Conservation (phyloP, 257 asterid genomes). For the Osmanthus fragrans region DNA sequence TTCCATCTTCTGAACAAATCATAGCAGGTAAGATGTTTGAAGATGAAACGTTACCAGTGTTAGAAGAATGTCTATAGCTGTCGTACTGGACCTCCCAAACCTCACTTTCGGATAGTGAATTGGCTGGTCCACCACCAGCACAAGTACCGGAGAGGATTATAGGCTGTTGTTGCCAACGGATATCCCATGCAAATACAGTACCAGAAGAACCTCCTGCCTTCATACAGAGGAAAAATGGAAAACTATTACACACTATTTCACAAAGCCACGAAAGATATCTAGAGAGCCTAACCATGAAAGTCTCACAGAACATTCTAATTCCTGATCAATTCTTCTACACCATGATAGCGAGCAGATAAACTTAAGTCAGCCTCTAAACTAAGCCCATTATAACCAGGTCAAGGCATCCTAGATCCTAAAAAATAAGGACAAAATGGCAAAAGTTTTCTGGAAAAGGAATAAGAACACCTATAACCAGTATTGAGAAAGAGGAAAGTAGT, state of each 20-base stretch:
- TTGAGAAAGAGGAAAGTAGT: neutral
- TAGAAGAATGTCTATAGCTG: slow-evolving; percentile 67
- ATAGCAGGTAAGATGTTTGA: slow-evolving; percentile 82
- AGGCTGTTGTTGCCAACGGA: slow-evolving; percentile 76
- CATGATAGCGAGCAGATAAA: neutral
- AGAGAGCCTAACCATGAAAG: slow-evolving; percentile 9
- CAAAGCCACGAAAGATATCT: neutral
- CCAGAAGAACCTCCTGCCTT: slow-evolving; percentile 99
- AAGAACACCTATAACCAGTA: neutral
- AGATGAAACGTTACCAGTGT: slow-evolving; percentile 45
- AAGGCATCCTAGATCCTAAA: neutral
- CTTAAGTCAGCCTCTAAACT: neutral
- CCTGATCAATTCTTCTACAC: neutral
- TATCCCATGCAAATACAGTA: slow-evolving; percentile 94
- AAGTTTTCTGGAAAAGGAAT: neutral
- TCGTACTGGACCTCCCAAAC: slow-evolving; percentile 94
- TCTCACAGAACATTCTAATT: neutral
- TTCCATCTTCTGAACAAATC: slow-evolving; percentile 96
- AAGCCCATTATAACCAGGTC: neutral
- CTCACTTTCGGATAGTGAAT: slow-evolving; percentile 74
- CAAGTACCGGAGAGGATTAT: slow-evolving; percentile 60
- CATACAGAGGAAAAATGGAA: slow-evolving; percentile 25
- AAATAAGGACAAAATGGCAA: neutral
- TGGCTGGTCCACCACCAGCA: slow-evolving; percentile 34
- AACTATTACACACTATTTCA: slow-evolving; percentile 1